Base-by-base conservation (phyloP, 805 yeast species). In the Candida multigemmis region DNA sequence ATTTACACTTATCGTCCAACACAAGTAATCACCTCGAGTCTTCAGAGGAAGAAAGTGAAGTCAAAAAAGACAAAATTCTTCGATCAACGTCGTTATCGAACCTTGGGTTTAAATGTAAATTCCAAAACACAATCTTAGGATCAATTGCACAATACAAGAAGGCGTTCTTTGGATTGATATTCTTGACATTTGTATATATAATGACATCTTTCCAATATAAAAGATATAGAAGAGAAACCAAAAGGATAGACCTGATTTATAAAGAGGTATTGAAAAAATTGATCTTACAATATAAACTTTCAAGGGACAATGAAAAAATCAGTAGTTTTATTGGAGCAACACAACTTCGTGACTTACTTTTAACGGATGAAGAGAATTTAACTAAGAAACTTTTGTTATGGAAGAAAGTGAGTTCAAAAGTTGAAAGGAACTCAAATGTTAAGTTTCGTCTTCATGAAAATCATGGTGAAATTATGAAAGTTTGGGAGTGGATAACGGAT, bases 401-500 rank as follows among this genome's bases (percentile, higher is more conserved):
- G 94, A 62, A 60, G 10, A 44, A 48, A 14, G 75, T 84, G 2
- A 57, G 65, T 24, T 52, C 52, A 12, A 59, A 54, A 17, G 67
- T 86, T 5, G 94, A 83, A 37, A 53, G 57, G 23, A 79, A 82
- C 46, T 58, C 80, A 13, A 78, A 77, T 41, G 71, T 86, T 8
- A 68, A 75, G 32, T 60, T 67, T 11, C 64, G 71, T 20, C 65
- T 77, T 30, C 53, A 72, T 30, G 96, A 86, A 46, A 65, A 77
- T 16, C 81, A 79, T 42, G 96, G 96, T 11, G 96, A 86, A 38
- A 81, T 86, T 34, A 73, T 81, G 67, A 74, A 75, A 44, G 83
- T 83, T 19, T 82, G 94, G 84, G 85, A 84, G 45, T 86, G 95
- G 95, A 65, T 76, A 19, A 73, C 52, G 22, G 51, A 42, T 22